A percentile compares a stretch with the other conserved stretches of the same genome.
phyloP scores from a whole-genome alignment of 208 protist species.

The Trypanosoma cruzi region DNA sequence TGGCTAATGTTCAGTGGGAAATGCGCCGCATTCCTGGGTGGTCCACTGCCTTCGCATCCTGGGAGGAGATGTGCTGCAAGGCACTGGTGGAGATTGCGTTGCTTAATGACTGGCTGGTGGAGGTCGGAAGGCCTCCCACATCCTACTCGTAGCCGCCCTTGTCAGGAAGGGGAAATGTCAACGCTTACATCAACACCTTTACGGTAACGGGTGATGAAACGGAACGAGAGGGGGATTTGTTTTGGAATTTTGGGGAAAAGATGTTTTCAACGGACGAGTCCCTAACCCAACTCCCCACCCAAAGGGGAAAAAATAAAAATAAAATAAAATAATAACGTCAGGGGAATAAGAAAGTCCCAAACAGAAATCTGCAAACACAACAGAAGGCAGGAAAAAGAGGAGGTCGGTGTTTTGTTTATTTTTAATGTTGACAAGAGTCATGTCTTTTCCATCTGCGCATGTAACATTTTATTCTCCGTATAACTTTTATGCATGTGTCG shows the following conservation, averaged over 20 bases:
- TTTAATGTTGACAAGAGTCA: not conserved
- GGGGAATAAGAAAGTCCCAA: not conserved
- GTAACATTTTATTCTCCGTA: not conserved
- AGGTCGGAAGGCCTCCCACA: slow-evolving; percentile 10
- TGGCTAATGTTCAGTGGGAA: slow-evolving; percentile 50
- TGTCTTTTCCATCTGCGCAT: not conserved
- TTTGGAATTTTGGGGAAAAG: not conserved
- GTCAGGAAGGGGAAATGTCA: not conserved
- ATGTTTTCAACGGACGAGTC: not conserved
- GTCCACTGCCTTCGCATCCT: slow-evolving; percentile 42
- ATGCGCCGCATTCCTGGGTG: slow-evolving; percentile 66
- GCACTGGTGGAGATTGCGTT: slow-evolving; percentile 69
- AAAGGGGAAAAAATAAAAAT: no score
- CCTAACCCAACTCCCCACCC: no score
- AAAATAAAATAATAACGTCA: not conserved
- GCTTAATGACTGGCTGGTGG: slow-evolving; percentile 77
- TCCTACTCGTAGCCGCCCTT: not conserved
- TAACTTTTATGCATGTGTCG: not conserved
- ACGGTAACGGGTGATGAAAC: not conserved
- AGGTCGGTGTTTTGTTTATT: not conserved
- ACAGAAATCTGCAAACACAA: not conserved
- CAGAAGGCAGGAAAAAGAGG: not conserved
- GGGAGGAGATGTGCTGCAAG: slow-evolving; percentile 57
- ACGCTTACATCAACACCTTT: not conserved
- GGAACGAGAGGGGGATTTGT: not conserved